Percentiles rank a stretch among this genome's conserved stretches.
These are phyloP conservation scores for Lycium ferocissimum DNA, from an alignment of 257 asterid genomes.

Conservation along the genomic window DNA sequence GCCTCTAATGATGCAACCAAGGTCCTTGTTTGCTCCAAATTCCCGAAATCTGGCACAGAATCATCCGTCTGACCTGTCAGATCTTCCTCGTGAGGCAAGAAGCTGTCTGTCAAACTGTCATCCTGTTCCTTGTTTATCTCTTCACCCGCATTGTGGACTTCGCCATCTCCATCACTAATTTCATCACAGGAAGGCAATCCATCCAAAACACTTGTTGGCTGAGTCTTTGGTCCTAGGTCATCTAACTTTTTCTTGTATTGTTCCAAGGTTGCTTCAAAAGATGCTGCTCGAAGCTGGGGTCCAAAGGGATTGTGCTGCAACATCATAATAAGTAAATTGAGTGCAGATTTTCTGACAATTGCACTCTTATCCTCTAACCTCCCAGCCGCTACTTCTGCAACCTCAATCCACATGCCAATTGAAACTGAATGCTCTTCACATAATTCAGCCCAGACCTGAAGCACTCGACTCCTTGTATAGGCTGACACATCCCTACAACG, in stretches of 20 bases:
- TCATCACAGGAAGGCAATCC: constrained; percentile 55
- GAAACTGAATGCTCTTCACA: constrained; percentile 93
- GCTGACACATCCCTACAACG: constrained; percentile 98
- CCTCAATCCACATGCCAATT: constrained; percentile 98
- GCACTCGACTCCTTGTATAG: constrained; percentile 96
- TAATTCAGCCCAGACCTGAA: constrained; percentile 97
- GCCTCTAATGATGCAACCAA: constrained; percentile 97
- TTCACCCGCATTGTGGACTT: constrained; percentile 57
- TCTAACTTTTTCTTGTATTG: constrained; percentile 84
- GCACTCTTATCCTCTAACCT: constrained; percentile 98
- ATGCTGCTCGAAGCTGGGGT: constrained; percentile 83
- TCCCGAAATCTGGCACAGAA: constrained; percentile 92
- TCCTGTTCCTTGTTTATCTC: constrained; percentile 47
- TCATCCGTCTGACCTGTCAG: constrained; percentile 45
- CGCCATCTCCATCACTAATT: constrained; percentile 60
- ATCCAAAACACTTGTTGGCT: constrained; percentile 49
- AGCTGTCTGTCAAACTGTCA: constrained; percentile 74
- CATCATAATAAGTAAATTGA: constrained; percentile 88
- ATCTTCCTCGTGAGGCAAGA: constrained; percentile 55
- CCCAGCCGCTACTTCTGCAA: constrained; percentile 89
- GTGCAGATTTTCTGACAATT: constrained; percentile 96
- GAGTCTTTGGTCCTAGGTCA: constrained; percentile 66
- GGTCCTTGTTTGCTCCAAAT: constrained; percentile 91
- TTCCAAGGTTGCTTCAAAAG: constrained; percentile 95
- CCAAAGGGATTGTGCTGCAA: constrained; percentile 98